Conservation (phyloP, 208 protist genomes). For the Wallacemonas collosoma region DNA sequence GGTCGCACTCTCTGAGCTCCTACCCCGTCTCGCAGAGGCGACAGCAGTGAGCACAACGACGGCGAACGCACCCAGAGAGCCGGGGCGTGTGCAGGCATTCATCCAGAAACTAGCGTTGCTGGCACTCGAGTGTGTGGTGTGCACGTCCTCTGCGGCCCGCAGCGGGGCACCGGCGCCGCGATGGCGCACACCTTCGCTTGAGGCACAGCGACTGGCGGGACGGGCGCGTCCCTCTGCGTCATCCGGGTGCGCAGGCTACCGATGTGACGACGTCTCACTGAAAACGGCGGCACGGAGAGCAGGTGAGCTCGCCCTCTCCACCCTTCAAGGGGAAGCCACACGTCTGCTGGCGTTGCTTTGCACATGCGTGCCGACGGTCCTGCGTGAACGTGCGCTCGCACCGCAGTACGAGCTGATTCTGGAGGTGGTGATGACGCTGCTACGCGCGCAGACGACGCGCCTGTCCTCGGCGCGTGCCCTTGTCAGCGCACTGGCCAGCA, state of each 20-base stretch:
- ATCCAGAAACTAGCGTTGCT: background rate
- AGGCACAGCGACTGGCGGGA: background rate
- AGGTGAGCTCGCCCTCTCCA: background rate
- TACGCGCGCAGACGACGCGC: background rate
- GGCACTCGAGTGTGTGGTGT: background rate
- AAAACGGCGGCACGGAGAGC: background rate
- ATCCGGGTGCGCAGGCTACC: no score
- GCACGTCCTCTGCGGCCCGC: background rate
- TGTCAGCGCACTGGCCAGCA: background rate
- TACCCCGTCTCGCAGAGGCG: background rate
- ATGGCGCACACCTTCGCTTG: background rate
- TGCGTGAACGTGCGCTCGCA: background rate
- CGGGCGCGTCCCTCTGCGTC: no score
- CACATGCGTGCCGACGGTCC: background rate
- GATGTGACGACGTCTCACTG: background rate
- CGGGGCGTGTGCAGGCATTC: background rate
- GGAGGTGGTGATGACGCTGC: background rate
- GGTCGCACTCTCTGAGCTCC: background rate
- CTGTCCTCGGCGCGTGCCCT: constrained; percentile 7
- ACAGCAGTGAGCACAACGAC: no score
- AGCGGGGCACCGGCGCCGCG: background rate
- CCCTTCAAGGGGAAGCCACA: background rate
- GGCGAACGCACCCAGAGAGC: no score
- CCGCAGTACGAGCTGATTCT: constrained; percentile 7
- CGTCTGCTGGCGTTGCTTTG: background rate